Conservation (phyloP, 2,329 filamentous ascomycete species). For the Eutypa lata region DNA sequence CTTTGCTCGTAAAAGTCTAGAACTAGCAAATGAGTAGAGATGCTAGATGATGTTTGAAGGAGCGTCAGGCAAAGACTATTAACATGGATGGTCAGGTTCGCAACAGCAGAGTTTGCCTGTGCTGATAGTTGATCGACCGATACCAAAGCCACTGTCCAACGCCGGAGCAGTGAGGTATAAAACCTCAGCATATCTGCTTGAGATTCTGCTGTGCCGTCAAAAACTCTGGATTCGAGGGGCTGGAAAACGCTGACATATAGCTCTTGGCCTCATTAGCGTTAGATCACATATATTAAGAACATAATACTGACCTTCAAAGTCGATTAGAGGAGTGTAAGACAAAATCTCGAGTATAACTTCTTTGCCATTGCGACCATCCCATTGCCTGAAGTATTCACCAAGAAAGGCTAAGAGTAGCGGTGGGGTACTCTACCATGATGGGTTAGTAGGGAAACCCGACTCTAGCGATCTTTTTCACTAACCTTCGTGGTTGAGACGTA, state of each 20-base stretch:
- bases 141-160: slow-evolving; percentile 50
- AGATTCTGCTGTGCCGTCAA: slow-evolving; percentile 47
- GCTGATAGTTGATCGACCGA: slow-evolving; percentile 34
- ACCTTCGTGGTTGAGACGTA: slow-evolving; percentile 59
- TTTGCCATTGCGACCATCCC: slow-evolving; percentile 59
- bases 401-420: slow-evolving; percentile 49
- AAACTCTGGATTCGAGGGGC: slow-evolving; percentile 48
- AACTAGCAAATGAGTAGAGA: slow-evolving; percentile 51
- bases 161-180: slow-evolving; percentile 64
- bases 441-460: slow-evolving; percentile 12
- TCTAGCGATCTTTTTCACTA: slow-evolving; percentile 11
- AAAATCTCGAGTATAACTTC: slow-evolving; percentile 57
- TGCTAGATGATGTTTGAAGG: slow-evolving; percentile 47
- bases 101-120: slow-evolving; percentile 36
- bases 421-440: slow-evolving; percentile 38
- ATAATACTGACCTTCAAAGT: slow-evolving; percentile 50
- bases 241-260: slow-evolving; percentile 46
- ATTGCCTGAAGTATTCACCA: slow-evolving; percentile 50
- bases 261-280: slow-evolving; percentile 38
- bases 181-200: slow-evolving; percentile 61
- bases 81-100: slow-evolving; percentile 44
- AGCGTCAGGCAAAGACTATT: slow-evolving; percentile 58
- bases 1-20: slow-evolving; percentile 69
- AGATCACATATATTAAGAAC: background rate
- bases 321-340: slow-evolving; percentile 49